Evolutionary conservation across 805 yeast genomes (phyloP).

Genomic region (Spathaspora girioi): DNA sequence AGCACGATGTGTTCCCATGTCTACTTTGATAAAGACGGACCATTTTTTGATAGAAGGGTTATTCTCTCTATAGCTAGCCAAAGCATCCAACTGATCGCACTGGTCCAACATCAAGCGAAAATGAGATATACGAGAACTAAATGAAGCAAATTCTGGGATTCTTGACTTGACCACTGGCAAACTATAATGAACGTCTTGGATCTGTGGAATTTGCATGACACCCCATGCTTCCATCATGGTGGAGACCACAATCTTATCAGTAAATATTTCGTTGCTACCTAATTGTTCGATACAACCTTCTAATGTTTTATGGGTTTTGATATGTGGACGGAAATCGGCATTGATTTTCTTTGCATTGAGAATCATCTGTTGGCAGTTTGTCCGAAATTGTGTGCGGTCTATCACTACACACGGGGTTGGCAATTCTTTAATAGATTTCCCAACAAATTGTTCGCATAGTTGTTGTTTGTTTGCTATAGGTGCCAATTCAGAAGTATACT

Average conservation of each 20-base stretch:
- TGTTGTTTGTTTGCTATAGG: slow-evolving; percentile 22
- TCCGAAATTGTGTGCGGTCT: slow-evolving; percentile 34
- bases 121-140: slow-evolving; percentile 38
- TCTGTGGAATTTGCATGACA: slow-evolving; percentile 34
- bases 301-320: slow-evolving; percentile 69
- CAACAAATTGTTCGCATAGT: slow-evolving; percentile 41
- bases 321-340: slow-evolving; percentile 61
- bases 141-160: slow-evolving; percentile 43
- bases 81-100: slow-evolving; percentile 48
- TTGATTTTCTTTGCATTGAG: slow-evolving; percentile 34
- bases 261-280: slow-evolving; percentile 30
- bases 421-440: slow-evolving; percentile 41
- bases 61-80: slow-evolving; percentile 33
- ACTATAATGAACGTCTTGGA: slow-evolving; percentile 30
- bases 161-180: slow-evolving; percentile 48
- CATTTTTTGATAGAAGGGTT: slow-evolving; percentile 37
- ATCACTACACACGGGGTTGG: slow-evolving; percentile 62
- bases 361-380: slow-evolving; percentile 51
- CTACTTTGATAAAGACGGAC: slow-evolving; percentile 65
- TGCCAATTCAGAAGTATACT: slow-evolving; percentile 22
- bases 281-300: slow-evolving; percentile 58
- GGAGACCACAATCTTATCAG: slow-evolving; percentile 59
- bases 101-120: slow-evolving; percentile 62
- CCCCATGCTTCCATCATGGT: slow-evolving; percentile 67
- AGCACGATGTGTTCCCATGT: slow-evolving; percentile 72